Conservation (phyloP, 495 filamentous ascomycete species). For the Talaromyces trachyspermus region DNA sequence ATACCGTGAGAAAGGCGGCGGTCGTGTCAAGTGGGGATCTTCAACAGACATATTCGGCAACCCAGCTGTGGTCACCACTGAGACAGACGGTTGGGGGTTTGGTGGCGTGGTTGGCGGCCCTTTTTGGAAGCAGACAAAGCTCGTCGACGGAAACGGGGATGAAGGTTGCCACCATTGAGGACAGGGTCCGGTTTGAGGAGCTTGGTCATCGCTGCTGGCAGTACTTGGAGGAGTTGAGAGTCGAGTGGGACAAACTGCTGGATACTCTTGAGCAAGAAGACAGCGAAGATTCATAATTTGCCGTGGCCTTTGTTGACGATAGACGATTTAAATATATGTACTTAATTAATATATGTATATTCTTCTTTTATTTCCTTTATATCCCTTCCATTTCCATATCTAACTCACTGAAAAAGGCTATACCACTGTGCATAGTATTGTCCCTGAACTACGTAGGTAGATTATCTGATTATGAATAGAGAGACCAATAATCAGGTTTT, state of each 20-base stretch:
- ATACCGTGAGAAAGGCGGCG: slow-evolving; percentile 35
- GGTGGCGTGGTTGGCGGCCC: slow-evolving; percentile 57
- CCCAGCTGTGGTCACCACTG: slow-evolving; percentile 56
- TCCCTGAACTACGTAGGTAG: too few species aligned
- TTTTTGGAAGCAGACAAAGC: slow-evolving; percentile 37
- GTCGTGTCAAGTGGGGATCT: slow-evolving; percentile 76
- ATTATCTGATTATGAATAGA: too few species aligned
- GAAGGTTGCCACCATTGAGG: slow-evolving; percentile 54
- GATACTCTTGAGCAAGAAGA: slow-evolving; percentile 16
- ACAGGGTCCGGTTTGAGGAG: slow-evolving; percentile 63
- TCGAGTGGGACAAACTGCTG: slow-evolving; percentile 64
- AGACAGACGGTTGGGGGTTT: slow-evolving; percentile 80
- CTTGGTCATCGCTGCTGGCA: slow-evolving; percentile 67
- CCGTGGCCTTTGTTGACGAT: too few species aligned
- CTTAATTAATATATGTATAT: too few species aligned
- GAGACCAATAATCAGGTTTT: background rate
- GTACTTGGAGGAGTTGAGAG: slow-evolving; percentile 76
- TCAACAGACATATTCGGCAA: slow-evolving; percentile 50
- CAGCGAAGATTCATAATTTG: too few species aligned
- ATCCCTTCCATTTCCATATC: too few species aligned
- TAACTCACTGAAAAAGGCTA: too few species aligned
- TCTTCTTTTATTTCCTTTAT: too few species aligned
- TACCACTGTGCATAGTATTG: too few species aligned
- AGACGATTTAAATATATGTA: background rate
- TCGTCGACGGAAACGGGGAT: slow-evolving; percentile 50